These are phyloP conservation scores for Symbiodinium natans DNA, from an alignment of 73 alveolate species.

Conservation along the genomic window DNA sequence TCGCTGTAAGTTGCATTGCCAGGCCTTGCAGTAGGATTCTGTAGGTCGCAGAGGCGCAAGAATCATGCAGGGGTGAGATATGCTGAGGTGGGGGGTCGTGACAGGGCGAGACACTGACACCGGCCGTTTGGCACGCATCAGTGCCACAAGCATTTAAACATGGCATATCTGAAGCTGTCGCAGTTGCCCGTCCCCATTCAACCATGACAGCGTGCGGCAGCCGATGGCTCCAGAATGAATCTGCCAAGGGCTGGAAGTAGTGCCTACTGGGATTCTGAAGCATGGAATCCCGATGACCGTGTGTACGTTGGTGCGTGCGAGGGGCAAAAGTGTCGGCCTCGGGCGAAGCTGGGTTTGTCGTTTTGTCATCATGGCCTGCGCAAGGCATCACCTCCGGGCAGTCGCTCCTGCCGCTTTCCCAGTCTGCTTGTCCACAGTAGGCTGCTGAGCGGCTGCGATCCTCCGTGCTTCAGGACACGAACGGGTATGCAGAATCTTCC, in stretches of 20 bases:
- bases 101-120: no score
- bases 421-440: neutral
- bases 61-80: no score
- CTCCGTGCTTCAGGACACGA: no score
- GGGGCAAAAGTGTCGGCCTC: slow-evolving; percentile 56
- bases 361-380: neutral
- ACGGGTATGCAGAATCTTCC: neutral
- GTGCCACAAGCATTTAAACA: no score
- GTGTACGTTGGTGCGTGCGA: slow-evolving; percentile 76
- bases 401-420: neutral
- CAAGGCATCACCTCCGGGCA: neutral
- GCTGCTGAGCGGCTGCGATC: no score
- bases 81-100: no score
- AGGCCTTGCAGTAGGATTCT: neutral
- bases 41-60: no score
- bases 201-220: no score
- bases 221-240: slow-evolving; percentile 44
- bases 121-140: no score
- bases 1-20: neutral
- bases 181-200: no score
- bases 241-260: slow-evolving; percentile 77
- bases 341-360: neutral
- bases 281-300: slow-evolving; percentile 89
- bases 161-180: no score
- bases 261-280: slow-evolving; percentile 90